Evolutionary conservation across 306 rosid genomes (phyloP).

Genomic region (Quercus rubra): DNA sequence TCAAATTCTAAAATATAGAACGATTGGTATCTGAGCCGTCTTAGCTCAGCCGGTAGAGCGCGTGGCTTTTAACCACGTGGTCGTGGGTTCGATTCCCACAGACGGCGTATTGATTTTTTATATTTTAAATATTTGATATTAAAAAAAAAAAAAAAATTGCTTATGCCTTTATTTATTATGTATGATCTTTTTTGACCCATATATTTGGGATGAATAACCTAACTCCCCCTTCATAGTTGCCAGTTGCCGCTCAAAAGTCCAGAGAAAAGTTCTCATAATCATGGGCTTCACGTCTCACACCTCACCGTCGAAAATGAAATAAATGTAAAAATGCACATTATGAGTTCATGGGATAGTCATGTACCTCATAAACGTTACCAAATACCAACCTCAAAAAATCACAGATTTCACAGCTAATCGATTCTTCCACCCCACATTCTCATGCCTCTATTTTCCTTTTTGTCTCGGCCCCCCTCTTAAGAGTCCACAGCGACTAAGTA

Average conservation of each 20-base stretch:
- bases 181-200: neutral
- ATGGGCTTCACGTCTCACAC: conserved; percentile 58
- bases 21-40: neutral
- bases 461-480: conserved; percentile 7
- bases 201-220: neutral
- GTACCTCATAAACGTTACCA: conserved; percentile 19
- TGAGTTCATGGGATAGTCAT: conserved; percentile 52
- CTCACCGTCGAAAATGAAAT: conserved; percentile 14
- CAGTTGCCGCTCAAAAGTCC: neutral
- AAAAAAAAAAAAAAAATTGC: too few relatives aligned
- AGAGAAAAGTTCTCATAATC: conserved; percentile 1
- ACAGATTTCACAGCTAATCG: neutral
- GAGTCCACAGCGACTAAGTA: neutral
- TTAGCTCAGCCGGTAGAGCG: conserved; percentile 88
- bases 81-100: conserved; percentile 89
- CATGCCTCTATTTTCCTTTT: neutral
- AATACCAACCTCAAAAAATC: conserved; percentile 10
- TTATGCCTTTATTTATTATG: neutral
- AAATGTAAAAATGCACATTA: conserved; percentile 7
- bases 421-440: conserved; percentile 46
- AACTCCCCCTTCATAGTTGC: neutral
- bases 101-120: conserved; percentile 31
- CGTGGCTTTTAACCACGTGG: conserved; percentile 58
- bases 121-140: neutral
- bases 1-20: too few relatives aligned